Evolutionary conservation across 2,329 filamentous ascomycete species (phyloP), one percentile per base, ranked within the genome.

Genomic region (Triangularia verruculosa): DNA sequence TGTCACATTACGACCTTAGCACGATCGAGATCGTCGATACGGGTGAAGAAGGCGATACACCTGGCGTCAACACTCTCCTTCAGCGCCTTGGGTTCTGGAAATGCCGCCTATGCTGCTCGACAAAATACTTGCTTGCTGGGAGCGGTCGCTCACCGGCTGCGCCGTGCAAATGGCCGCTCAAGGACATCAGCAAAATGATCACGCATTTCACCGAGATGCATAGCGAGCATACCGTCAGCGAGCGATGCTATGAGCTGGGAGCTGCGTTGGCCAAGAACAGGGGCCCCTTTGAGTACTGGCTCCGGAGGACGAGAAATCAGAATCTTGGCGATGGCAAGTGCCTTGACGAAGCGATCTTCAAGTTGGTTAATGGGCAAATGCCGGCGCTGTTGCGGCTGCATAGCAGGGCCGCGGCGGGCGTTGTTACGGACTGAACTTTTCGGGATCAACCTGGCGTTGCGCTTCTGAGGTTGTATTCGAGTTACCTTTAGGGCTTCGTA

Each of bases 281-380:
- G 76, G 79, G 79, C 0, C 79, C 79, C 0, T 80, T 82, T 63
- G 76, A 79, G 70, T 80, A 82, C 69, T 82, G 79, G 79, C 72
- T 81, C n/a, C 75, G 76, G 9, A 73, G 75, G 39, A 79, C 79
- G 4, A 76, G 77, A 51, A 69, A 69, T 4, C 75, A 78, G 63
- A 75, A 77, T 20, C 68, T 78, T 9, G 70, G 74, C 0, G 73
- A 78, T 59, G 61, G 67, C 1, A 64, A 66, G 3, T 57, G 77
- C 30, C 75, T 81, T 6, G 75, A 78, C 24, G 72, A 77, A 17
- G 74, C 74, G 34, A 72, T 82, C 60, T 64, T 61, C 1, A 70
- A 67, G 17, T 70, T 82, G 24, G 72, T 76, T 47, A 64, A 65
- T 0, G 79, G 79, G 0, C 64, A 65, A 9, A 71, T 82, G 39